Evolutionary conservation across 2,329 filamentous ascomycete species (phyloP), one percentile per base, ranked within the genome.

Genomic region (Pseudogymnoascus sp.): DNA sequence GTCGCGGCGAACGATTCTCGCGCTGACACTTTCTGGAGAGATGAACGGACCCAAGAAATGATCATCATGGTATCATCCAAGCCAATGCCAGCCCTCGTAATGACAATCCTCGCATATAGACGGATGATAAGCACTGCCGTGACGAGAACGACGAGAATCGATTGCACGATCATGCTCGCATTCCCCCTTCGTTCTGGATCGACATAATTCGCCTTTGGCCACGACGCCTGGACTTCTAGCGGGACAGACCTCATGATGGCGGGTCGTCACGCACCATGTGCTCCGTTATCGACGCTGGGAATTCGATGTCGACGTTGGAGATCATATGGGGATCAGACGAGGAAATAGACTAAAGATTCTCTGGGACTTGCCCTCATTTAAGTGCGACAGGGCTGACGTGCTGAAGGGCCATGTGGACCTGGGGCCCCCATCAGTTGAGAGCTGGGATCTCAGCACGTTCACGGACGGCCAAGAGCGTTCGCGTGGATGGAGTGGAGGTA

Each of bases 11-110:
- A 11, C 7, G 28, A 26, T 56, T 14, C 24, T 31, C 8, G 24
- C 11, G 14, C 24, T 28, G 24, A 8, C 7, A 16, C 7, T n/a
- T 14, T n/a, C 3, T 26, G 24, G 43, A 31, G 6, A 14, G n/a
- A 56, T 56, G 14, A 31, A 31, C 68, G 22, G 66, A 80, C 65
- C 67, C 79, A 73, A 4, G 77, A 74, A 26, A 77, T 46, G 31
- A 78, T 67, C 43, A 82, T 78, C 10, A 82, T 67, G n/a, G 75
- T 64, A 67, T 82, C 80, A 64, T 82, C 80, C 6, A 78, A 22
- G 11, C 80, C 81, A 26, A 76, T 72, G 19, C 77, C 81, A 1
- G 59, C 59, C 65, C 73, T 77, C 11, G 77, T 77, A 22, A 82
- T 74, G 8, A 70, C 67, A 1, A 79, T 33, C n/a, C 81, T 75